Percentiles rank a stretch among this genome's conserved stretches.
These are phyloP conservation scores for Entamoeba dispar DNA, from an alignment of 208 protist species.

Conservation along the genomic window DNA sequence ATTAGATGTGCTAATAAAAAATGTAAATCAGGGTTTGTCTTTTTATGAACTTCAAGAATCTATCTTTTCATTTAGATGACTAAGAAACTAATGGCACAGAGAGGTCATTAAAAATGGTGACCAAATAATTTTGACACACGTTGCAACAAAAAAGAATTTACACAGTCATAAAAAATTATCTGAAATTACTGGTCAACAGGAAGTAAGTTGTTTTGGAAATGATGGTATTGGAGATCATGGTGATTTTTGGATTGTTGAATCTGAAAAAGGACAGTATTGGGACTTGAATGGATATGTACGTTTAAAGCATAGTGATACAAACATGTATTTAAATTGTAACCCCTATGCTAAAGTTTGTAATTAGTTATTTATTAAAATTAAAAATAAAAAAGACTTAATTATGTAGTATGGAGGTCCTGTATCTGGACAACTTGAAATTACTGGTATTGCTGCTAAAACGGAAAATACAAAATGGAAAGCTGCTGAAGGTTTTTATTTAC, in stretches of 20 bases:
- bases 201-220: conserved; percentile 39
- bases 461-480: no score
- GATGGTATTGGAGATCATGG: conserved; percentile 36
- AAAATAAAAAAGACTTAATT: no score
- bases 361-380: no score
- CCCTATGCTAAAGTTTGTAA: no score
- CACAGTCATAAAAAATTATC: conserved; percentile 11
- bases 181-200: conserved; percentile 9
- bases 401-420: no score
- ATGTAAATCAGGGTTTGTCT: neutral
- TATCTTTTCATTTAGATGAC: neutral
- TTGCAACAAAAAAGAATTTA: conserved; percentile 1
- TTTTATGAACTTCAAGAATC: neutral
- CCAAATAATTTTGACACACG: neutral
- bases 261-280: no score
- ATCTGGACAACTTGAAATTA: no score
- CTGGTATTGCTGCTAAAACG: no score
- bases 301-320: no score
- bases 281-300: no score
- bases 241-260: conserved; percentile 37
- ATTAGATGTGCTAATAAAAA: neutral
- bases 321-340: no score
- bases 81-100: neutral
- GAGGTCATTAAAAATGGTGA: neutral
- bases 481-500: no score